Base-by-base conservation (phyloP, 2,329 filamentous ascomycete species). In the Neofusicoccum ribis region DNA sequence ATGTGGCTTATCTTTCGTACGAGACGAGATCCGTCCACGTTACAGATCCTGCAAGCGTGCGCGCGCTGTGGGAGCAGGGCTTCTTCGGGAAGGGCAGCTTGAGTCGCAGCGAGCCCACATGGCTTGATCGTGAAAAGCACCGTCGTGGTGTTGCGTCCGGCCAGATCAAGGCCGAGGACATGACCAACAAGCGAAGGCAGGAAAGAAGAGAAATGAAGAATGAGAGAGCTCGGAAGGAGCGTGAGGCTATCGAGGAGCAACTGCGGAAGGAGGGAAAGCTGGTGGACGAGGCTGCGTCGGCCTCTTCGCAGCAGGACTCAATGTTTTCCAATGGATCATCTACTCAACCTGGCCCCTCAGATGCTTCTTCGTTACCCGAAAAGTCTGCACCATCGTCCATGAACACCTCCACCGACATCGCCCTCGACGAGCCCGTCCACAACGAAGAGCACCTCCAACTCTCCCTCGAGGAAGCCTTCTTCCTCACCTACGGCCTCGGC, bases 61-160 rank as follows among this genome's bases (percentile, higher is more conserved):
- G 90, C 63, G 92, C 89, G 1, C 79, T 99, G 27, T 99, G 96
- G 95, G 91, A 97, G 78, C 92, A 96, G 80, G 95, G 95, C 5
- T 99, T 99, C 79, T 99, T 94, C 78, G 96, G 96, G 54, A 97
- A 97, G 78, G 95, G 95, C 50, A 94, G 84, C 71, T 82, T 98
- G 66, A 97, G 93, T 80, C 88, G 96, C 71, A 97, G 93, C 82
- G 94, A 99, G 76, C 94, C 94, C 3, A 95, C 89, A 70, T 99
- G 95, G 95, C 78, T 97, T 59, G 91, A 91, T 69, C 85, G 91
- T 68, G 92, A 97, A 77, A 90, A 91, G 76, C 88, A 89, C 34
- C 86, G 89, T 59, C 84, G 84, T 66, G 91, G 91, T 11, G 20
- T 52, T 14, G 14, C 36, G 36, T 60, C 54, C 15, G 63, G 63